Percentiles rank a stretch among this genome's conserved stretches.
These are phyloP conservation scores for Rhizomucor pusillus DNA, from an alignment of 371 early-diverging fungal species.

Conservation along the genomic window DNA sequence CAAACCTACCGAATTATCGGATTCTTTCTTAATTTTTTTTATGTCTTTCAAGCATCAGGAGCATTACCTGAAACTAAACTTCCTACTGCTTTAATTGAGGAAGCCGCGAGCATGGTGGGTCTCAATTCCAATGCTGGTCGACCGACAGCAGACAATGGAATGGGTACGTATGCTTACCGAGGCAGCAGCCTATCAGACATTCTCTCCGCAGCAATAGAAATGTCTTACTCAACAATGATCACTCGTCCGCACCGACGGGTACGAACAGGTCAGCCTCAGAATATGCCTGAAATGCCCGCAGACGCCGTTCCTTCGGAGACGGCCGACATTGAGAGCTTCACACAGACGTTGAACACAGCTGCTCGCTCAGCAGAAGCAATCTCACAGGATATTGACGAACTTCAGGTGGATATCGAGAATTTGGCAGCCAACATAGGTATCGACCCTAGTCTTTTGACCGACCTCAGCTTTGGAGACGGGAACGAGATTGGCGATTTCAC, in stretches of 20 bases:
- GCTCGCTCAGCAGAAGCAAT: constrained; percentile 32
- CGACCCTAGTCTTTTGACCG: constrained; percentile 21
- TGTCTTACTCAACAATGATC: background rate
- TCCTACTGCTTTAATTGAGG: constrained; percentile 34
- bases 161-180: constrained; percentile 9
- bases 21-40: background rate
- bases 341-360: constrained; percentile 23
- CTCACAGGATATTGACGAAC: constrained; percentile 30
- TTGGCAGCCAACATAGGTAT: constrained; percentile 33
- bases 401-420: constrained; percentile 33
- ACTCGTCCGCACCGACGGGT: background rate
- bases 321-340: constrained; percentile 17
- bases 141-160: background rate
- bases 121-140: constrained; percentile 7
- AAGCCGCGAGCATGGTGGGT: constrained; percentile 33
- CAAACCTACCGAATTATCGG: constrained; percentile 3
- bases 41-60: too few species aligned
- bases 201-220: background rate
- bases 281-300: background rate
- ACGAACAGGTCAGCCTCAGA: background rate
- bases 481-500: constrained; percentile 4
- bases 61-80: too few species aligned
- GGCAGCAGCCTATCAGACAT: background rate
- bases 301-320: background rate
- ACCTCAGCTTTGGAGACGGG: constrained; percentile 7